phyloP scores from a whole-genome alignment of 176 grass and related monocot species.

The Tillandsia leiboldiana region DNA sequence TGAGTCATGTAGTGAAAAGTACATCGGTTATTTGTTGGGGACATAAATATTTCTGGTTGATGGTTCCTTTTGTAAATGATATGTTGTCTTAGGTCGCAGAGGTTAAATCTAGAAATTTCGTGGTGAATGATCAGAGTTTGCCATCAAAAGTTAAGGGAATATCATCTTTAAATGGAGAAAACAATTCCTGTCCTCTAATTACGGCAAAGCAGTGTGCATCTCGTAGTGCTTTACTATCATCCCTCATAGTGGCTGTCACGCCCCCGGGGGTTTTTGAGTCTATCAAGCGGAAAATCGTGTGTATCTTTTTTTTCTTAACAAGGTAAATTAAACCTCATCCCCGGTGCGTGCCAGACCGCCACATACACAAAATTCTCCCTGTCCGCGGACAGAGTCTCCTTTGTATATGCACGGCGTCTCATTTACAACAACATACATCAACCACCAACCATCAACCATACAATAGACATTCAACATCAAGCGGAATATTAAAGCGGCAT shows the following conservation, averaged over 20 bases:
- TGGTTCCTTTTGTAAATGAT: neutral
- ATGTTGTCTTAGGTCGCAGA: conserved; percentile 24
- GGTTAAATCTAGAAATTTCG: neutral
- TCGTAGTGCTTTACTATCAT: conserved; percentile 50
- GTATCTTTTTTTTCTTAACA: too few species aligned
- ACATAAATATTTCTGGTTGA: neutral
- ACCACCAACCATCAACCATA: too few species aligned
- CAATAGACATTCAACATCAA: too few species aligned
- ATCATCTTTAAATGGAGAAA: conserved; percentile 23
- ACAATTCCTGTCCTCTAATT: conserved; percentile 33
- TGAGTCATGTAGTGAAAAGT: neutral
- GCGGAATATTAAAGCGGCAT: too few species aligned
- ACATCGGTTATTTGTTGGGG: neutral
- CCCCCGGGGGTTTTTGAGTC: too few species aligned
- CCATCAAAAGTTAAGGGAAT: conserved; percentile 25
- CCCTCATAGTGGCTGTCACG: conserved; percentile 41
- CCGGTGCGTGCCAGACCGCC: too few species aligned
- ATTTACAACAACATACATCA: too few species aligned
- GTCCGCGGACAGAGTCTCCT: too few species aligned
- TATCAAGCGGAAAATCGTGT: too few species aligned
- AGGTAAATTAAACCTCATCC: too few species aligned
- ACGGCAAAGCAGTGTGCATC: conserved; percentile 61
- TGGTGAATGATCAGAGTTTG: conserved; percentile 22
- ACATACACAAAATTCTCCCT: too few species aligned
- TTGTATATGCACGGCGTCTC: too few species aligned